Base-by-base conservation (phyloP, 1,284 basidiomycete genomes). In the Somion occarium region DNA sequence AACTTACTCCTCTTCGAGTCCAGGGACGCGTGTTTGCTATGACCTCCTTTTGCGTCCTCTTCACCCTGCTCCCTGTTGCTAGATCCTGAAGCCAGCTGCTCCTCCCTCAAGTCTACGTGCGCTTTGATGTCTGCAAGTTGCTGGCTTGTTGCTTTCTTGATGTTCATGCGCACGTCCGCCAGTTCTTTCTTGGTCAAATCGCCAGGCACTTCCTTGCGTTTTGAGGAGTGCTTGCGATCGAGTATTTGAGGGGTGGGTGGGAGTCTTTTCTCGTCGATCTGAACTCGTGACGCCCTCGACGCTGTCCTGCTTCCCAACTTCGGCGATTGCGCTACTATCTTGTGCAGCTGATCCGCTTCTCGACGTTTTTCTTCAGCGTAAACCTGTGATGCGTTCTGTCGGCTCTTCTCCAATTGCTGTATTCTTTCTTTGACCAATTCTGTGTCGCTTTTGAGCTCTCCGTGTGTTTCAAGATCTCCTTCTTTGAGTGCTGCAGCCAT, bases 401-500 rank as follows among this genome's bases (percentile, higher is more conserved):
- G n/a, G 9, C 37, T 44, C 5, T 41, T 26, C 24, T 48, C 20
- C 3, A 56, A 30, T 37, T 50, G 45, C 15, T 23, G 9, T 20
- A 49, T 39, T 25, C 39, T 34, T 25, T 48, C 51, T 24, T 49
- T 42, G 13, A 49, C 23, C 22, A 13, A 24, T 15, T 38, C 44
- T 19, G 20, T 46, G 18, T 48, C 38, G 20, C 22, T 38, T 19
- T 50, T 26, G 23, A 50, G 30, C 44, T 50, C 39, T 42, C 41
- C 23, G 18, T 42, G 39, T 15, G 42, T 39, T 30, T 27, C 44
- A 37, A 19, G 27, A 25, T 45, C 54, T 19, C 25, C 44, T 38
- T 56, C 51, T 39, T 19, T 12, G 20, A 48, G 38, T 34, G 58
- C 49, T 19, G 52, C 50, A 47, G 54, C 50, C 49, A 46, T 47